A percentile compares a stretch with the other conserved stretches of the same genome.
phyloP scores from a whole-genome alignment of 176 grass and related monocot genomes.

The Oryza glumipatula region DNA sequence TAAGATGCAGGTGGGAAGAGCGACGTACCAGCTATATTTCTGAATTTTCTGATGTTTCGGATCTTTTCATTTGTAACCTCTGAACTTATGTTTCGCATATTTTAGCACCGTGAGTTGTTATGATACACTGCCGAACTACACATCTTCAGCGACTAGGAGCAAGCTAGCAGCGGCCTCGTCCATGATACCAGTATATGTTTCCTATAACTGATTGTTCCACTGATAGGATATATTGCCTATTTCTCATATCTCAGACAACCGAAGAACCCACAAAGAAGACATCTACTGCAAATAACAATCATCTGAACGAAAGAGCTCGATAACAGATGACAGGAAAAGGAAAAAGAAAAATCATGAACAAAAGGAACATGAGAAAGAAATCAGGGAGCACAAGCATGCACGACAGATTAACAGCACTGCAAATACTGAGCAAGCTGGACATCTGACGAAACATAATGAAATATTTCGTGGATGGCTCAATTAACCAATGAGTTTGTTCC shows the following conservation, averaged over 20 bases:
- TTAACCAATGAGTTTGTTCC: conserved; percentile 36
- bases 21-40: not conserved
- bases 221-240: too few species aligned
- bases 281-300: not conserved
- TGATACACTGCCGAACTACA: too few species aligned
- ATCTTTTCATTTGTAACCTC: too few species aligned
- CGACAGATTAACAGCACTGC: not conserved
- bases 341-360: too few species aligned
- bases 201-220: not conserved
- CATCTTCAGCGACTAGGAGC: too few species aligned
- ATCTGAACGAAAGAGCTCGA: not conserved
- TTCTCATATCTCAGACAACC: not conserved
- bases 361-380: too few species aligned
- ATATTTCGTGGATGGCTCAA: conserved; percentile 15
- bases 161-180: too few species aligned
- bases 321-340: too few species aligned
- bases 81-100: not conserved
- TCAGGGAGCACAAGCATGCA: not conserved
- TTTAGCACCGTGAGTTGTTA: too few species aligned
- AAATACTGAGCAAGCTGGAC: not conserved
- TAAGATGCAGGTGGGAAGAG: too few species aligned
- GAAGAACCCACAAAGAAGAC: not conserved
- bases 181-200: too few species aligned
- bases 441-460: not conserved
- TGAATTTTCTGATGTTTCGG: not conserved